Evolutionary conservation across 257 asterid species (phyloP).

Genomic region (Fraxinus anomala): DNA sequence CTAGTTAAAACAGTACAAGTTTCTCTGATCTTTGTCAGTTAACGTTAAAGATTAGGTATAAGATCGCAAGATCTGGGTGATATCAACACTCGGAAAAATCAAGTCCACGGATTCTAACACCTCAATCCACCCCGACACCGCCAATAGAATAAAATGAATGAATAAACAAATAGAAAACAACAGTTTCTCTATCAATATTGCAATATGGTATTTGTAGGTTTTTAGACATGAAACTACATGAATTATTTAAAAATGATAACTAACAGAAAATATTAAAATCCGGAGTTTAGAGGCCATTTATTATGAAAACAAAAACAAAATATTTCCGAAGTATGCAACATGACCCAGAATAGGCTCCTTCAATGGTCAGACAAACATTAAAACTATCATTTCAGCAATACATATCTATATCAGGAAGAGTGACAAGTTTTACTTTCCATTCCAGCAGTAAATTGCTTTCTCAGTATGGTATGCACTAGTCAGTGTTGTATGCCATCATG

Average conservation of each 20-base stretch:
- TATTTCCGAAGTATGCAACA: neutral
- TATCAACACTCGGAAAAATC: neutral
- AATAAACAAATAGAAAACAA: neutral
- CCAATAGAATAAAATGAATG: neutral
- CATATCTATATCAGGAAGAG: neutral
- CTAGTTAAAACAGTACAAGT: neutral
- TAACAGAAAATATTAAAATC: neutral
- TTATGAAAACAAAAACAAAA: neutral
- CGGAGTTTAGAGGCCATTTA: neutral
- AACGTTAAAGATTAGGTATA: neutral
- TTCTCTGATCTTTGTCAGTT: neutral
- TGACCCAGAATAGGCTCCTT: neutral
- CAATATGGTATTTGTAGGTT: neutral
- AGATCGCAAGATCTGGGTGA: neutral
- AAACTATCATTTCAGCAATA: neutral
- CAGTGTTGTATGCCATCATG: neutral
- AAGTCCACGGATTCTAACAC: neutral
- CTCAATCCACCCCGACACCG: neutral
- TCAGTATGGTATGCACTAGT: neutral
- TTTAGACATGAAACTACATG: neutral
- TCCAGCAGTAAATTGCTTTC: neutral
- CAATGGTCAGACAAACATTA: neutral
- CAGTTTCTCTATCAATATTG: neutral
- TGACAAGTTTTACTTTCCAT: neutral
- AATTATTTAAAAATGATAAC: neutral